Conservation (phyloP, 2,329 filamentous ascomycete genomes). For the Colletotrichum sidae region DNA sequence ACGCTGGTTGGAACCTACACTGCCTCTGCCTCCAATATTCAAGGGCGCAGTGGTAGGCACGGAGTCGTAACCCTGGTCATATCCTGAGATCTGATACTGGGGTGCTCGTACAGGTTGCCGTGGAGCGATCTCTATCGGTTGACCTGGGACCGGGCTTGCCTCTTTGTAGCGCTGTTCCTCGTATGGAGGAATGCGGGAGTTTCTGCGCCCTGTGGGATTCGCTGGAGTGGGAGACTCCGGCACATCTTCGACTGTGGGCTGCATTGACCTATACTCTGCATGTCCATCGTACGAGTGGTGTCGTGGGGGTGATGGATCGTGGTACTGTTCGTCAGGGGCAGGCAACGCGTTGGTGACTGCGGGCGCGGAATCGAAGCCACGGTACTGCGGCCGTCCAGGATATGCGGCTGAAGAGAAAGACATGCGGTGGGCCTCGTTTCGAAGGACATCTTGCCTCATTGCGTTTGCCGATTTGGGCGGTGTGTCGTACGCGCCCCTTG, state of each 20-base stretch:
- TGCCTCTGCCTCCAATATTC: constrained; percentile 52
- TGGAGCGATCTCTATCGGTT: constrained; percentile 17
- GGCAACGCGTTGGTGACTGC: constrained; percentile 47
- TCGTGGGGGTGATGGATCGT: constrained; percentile 52
- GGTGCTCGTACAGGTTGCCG: constrained; percentile 24
- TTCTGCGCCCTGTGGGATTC: constrained; percentile 42
- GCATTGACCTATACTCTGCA: constrained; percentile 63
- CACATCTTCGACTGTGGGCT: constrained; percentile 73
- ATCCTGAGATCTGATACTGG: constrained; percentile 51
- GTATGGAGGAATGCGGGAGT: constrained; percentile 42
- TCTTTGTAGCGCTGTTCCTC: constrained; percentile 40
- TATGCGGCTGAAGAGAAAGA: constrained; percentile 58
- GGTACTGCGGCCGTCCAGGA: constrained; percentile 65
- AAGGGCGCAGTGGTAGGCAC: constrained; percentile 58
- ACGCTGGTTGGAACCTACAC: constrained; percentile 38
- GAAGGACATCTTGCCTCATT: constrained; percentile 70
- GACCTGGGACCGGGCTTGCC: constrained; percentile 10
- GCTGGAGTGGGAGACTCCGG: constrained; percentile 61
- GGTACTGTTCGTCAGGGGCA: constrained; percentile 45
- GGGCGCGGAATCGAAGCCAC: constrained; percentile 61
- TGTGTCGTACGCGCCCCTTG: constrained; percentile 55
- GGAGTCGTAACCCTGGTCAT: constrained; percentile 48
- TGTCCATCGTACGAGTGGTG: constrained; percentile 66
- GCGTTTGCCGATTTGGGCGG: constrained; percentile 56
- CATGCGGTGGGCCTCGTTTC: constrained; percentile 67